A percentile compares a stretch with the other conserved stretches of the same genome.
These are phyloP conservation scores for Penicillium vulpinum DNA, from an alignment of 2,329 filamentous ascomycete genomes.

Conservation along the genomic window DNA sequence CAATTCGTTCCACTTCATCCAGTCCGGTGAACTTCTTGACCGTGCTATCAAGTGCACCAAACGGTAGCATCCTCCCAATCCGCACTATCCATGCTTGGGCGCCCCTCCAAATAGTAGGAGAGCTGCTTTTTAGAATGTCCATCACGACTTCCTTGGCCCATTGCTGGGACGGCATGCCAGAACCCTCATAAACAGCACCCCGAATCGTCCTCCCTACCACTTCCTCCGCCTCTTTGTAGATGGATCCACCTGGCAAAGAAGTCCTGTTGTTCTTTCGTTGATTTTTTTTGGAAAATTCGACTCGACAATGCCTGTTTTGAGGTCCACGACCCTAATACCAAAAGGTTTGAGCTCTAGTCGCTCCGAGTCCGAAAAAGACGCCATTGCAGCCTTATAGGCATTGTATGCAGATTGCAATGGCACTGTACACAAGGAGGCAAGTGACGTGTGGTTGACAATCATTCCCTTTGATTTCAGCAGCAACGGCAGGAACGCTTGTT, in stretches of 20 bases:
- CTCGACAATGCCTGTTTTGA: background rate
- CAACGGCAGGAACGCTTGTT: conserved; percentile 37
- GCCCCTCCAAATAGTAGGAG: background rate
- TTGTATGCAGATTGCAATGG: conserved; percentile 38
- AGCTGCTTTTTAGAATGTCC: background rate
- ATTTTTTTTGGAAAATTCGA: background rate
- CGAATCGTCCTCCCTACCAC: background rate
- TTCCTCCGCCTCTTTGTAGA: background rate
- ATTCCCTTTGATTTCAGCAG: conserved; percentile 28
- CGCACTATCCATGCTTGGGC: background rate
- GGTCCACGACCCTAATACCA: conserved; percentile 5
- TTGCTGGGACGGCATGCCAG: background rate
- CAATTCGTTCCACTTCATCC: background rate
- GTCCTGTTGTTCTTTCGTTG: background rate
- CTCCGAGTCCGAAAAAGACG: background rate
- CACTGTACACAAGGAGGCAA: conserved; percentile 28
- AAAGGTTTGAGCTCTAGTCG: conserved; percentile 1
- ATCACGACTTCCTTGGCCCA: background rate
- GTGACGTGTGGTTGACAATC: conserved; percentile 43
- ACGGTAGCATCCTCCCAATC: background rate
- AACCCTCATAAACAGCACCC: background rate
- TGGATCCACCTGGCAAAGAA: background rate
- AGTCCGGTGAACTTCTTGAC: background rate
- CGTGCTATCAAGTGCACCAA: background rate
- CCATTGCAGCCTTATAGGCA: conserved; percentile 22